Base-by-base conservation (phyloP, 1,139 yeast species). In the Suhomyces bolitotheri region DNA sequence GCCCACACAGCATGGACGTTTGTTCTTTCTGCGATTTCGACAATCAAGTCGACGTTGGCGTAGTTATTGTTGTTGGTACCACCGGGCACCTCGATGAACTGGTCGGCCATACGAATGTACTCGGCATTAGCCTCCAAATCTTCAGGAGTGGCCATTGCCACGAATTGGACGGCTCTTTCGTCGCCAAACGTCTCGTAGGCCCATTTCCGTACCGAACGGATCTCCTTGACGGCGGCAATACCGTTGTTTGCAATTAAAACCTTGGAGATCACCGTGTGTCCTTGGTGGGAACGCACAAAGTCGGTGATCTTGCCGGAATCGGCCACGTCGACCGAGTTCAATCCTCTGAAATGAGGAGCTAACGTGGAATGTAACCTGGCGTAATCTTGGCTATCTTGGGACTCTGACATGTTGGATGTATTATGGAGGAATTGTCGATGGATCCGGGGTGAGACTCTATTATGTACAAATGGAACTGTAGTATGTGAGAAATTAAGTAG, bases 1-100 rank as follows among this genome's bases (percentile, higher is more conserved):
- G 99, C 98, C 99, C 99, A 92, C 41, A 92, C 99, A 16, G 98
- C 99, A 60, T 92, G 96, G 40, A 86, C 97, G 48, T 88, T 79
- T 34, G 96, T 83, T 68, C 97, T 83, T 69, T 92, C 98, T 27
- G 99, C 99, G 39, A 92, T 73, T 56, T 92, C 99, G 33, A 92
- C 97, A 63, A 92, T 92, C 47, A 92, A 74, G 51, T 94, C 98
- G 44, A 92, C 99, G 57, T 92, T 92, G 53, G 99, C 98, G 60
- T 90, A 90, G 65, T 92, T 92, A 66, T 92, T 92, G 71, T 92
- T 92, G 67, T 94, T 94, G 39, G 97, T 92, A 38, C 98, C 98
- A 54, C 99, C 99, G 41, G 99, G 97, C 33, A 92, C 98, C 60
- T 90, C 97, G 46, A 92, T 89, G 58, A 85, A 92, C 66, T 90